These are phyloP conservation scores for Phytophthora crassamura DNA, from an alignment of 352 stramenopile species.

Conservation along the genomic window DNA sequence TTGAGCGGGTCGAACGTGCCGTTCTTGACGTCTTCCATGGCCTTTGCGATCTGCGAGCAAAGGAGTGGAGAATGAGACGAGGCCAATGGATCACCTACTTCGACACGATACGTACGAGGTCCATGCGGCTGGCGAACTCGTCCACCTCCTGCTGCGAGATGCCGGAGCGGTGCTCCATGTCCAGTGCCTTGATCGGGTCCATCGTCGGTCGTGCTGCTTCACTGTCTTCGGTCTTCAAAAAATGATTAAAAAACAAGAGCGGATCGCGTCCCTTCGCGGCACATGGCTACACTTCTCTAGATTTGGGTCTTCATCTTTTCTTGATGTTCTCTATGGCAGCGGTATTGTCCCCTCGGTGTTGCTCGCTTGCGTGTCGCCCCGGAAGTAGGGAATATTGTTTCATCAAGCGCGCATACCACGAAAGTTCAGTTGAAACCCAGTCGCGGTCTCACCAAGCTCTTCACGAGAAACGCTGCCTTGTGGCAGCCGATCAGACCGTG, in stretches of 20 bases:
- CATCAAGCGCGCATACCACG: too few species aligned
- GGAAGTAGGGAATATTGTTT: too few species aligned
- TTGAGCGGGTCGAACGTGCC: slow-evolving; percentile 77
- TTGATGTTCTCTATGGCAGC: too few species aligned
- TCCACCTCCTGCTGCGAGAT: slow-evolving; percentile 74
- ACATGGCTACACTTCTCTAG: slow-evolving; percentile 11
- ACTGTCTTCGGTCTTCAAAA: not conserved
- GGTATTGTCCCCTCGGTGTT: too few species aligned
- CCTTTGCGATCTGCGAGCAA: slow-evolving; percentile 58
- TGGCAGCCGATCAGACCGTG: too few species aligned
- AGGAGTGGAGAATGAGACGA: slow-evolving; percentile 3
- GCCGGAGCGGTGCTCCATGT: slow-evolving; percentile 76
- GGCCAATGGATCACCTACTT: not conserved
- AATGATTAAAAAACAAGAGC: slow-evolving; percentile 4
- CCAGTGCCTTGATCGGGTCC: slow-evolving; percentile 65
- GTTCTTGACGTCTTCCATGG: slow-evolving; percentile 84
- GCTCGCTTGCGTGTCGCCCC: too few species aligned
- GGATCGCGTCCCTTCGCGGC: slow-evolving; percentile 28
- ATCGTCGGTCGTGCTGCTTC: slow-evolving; percentile 33
- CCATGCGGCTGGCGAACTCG: slow-evolving; percentile 72
- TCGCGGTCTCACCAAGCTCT: too few species aligned
- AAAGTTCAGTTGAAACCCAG: too few species aligned
- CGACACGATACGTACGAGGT: slow-evolving; percentile 51
- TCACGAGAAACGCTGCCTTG: too few species aligned
- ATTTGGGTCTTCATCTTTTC: too few species aligned